These are phyloP conservation scores for Ceratocystis cubensis DNA, from an alignment of 2,329 filamentous ascomycete genomes.

Conservation along the genomic window DNA sequence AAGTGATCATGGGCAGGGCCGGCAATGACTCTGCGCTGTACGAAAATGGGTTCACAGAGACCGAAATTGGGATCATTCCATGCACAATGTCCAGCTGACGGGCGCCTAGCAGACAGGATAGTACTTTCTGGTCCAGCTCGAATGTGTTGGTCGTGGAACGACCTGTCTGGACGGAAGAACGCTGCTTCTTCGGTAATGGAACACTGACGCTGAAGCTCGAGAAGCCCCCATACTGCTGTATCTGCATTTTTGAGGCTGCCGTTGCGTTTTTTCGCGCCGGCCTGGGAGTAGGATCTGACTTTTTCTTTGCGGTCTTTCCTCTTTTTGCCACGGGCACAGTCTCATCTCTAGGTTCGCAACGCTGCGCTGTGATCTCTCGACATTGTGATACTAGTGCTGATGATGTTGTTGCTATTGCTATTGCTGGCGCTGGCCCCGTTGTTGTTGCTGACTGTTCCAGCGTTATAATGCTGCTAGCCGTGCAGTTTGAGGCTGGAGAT, in stretches of 20 bases:
- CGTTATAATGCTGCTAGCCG: too few relatives aligned
- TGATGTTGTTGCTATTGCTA: neutral
- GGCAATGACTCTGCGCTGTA: neutral
- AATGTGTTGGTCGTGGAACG: neutral
- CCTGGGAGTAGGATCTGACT: neutral
- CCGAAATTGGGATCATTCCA: neutral
- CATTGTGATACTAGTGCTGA: neutral
- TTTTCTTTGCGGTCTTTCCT: neutral
- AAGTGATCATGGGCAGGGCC: neutral
- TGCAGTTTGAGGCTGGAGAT: too few relatives aligned
- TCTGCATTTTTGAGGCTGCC: constrained; percentile 8
- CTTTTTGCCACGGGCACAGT: neutral
- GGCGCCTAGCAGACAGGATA: constrained; percentile 15
- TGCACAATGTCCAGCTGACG: constrained; percentile 14
- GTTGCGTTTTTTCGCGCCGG: constrained; percentile 14
- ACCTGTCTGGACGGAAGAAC: neutral
- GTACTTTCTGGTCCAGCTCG: constrained; percentile 16
- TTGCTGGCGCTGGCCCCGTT: neutral
- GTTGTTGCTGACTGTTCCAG: neutral
- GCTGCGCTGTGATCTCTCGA: neutral
- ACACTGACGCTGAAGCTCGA: constrained; percentile 15
- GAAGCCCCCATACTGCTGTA: constrained; percentile 16
- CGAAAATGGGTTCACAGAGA: neutral
- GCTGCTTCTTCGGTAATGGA: neutral
- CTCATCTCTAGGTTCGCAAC: neutral